These are phyloP conservation scores for Lablab purpureus DNA, from an alignment of 306 rosid species.

Conservation along the genomic window DNA sequence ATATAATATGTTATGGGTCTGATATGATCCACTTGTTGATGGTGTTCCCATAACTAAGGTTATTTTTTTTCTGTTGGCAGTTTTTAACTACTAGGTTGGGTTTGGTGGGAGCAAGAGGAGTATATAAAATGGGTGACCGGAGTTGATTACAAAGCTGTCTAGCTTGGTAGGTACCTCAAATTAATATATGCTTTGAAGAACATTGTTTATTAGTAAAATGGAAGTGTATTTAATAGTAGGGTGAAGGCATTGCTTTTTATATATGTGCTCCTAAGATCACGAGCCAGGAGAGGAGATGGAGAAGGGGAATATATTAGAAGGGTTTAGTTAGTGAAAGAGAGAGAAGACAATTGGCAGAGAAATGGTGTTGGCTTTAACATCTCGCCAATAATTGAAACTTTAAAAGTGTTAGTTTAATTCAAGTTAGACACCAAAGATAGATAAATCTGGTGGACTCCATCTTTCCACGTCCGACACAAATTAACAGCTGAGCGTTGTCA, in stretches of 20 bases:
- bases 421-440: constrained; percentile 43
- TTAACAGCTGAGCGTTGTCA: constrained; percentile 62
- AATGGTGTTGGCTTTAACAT: constrained; percentile 46
- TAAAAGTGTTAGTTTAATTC: constrained; percentile 43
- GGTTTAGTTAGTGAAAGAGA: constrained; percentile 10
- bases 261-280: constrained; percentile 40
- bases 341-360: constrained; percentile 39
- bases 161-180: background rate
- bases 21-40: background rate
- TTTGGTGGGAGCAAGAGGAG: constrained; percentile 49
- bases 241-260: background rate
- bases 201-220: background rate
- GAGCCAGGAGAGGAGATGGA: constrained; percentile 12
- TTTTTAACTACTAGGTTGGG: constrained; percentile 41
- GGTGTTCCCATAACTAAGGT: constrained; percentile 1
- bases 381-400: constrained; percentile 57
- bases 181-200: background rate
- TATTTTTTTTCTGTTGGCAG: background rate
- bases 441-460: constrained; percentile 59
- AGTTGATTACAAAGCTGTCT: background rate
- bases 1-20: background rate
- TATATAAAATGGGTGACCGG: constrained; percentile 35
- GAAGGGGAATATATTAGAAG: background rate
- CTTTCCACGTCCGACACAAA: constrained; percentile 85
- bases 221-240: background rate